Percentiles rank a stretch among this genome's conserved stretches.
Evolutionary conservation across 768 basidiomycete species (phyloP).

Genomic region (Cyathus striatus): DNA sequence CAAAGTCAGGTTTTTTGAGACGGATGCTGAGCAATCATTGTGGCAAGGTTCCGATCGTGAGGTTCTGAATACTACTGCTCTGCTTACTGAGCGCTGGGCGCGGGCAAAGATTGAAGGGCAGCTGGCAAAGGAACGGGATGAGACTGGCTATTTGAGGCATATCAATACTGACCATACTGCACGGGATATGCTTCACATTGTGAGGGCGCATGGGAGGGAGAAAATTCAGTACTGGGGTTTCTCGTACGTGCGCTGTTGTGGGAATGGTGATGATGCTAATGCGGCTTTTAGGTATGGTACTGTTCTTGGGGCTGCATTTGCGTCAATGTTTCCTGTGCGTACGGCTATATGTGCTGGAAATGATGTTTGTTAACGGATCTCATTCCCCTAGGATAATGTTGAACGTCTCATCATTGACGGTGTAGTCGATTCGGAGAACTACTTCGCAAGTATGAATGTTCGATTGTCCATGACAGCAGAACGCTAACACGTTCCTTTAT

Average conservation of each 20-base stretch:
- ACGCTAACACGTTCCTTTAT: neutral
- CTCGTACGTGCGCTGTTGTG: slow-evolving; percentile 12
- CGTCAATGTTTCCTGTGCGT: slow-evolving; percentile 27
- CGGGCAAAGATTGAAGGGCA: slow-evolving; percentile 21
- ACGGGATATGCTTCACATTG: slow-evolving; percentile 31
- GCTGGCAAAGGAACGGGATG: slow-evolving; percentile 25
- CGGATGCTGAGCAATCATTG: slow-evolving; percentile 24
- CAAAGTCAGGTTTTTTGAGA: slow-evolving; percentile 27
- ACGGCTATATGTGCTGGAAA: neutral
- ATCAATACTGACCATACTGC: slow-evolving; percentile 34
- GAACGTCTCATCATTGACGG: slow-evolving; percentile 28
- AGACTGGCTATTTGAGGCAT: slow-evolving; percentile 15
- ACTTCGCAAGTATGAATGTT: slow-evolving; percentile 13
- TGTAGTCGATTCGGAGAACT: slow-evolving; percentile 19
- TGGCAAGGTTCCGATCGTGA: slow-evolving; percentile 1
- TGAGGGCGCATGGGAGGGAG: slow-evolving; percentile 21
- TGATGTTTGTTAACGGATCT: neutral
- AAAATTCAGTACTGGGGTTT: slow-evolving; percentile 26
- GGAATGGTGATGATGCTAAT: neutral
- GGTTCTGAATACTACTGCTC: slow-evolving; percentile 17
- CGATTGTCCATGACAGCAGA: neutral
- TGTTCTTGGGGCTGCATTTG: slow-evolving; percentile 23
- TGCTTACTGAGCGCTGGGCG: slow-evolving; percentile 24
- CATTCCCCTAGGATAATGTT: slow-evolving; percentile 18
- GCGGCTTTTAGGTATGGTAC: slow-evolving; percentile 15